These are phyloP conservation scores for Knufia fluminis DNA, from an alignment of 2,329 filamentous ascomycete species.

Conservation along the genomic window DNA sequence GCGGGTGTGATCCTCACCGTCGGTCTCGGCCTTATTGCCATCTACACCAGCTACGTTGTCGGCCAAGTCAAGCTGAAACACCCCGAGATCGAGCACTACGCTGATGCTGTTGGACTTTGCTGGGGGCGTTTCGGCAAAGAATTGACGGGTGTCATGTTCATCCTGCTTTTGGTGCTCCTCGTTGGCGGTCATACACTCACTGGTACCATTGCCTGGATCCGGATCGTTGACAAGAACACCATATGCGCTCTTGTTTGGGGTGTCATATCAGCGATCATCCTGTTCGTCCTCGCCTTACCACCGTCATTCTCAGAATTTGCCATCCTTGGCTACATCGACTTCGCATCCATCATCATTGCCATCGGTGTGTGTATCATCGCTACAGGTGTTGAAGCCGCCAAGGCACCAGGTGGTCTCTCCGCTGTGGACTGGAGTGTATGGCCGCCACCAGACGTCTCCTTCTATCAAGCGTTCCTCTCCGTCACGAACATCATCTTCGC, in stretches of 20 bases:
- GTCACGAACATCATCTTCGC: conserved; percentile 63
- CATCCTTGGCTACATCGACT: conserved; percentile 32
- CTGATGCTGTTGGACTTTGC: conserved; percentile 36
- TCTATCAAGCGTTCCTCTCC: conserved; percentile 50
- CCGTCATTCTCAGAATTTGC: conserved; percentile 31
- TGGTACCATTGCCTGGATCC: conserved; percentile 38
- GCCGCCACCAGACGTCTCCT: conserved; percentile 34
- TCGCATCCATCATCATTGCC: conserved; percentile 27
- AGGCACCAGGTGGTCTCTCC: conserved; percentile 22
- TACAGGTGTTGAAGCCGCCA: conserved; percentile 25
- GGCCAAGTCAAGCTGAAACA: conserved; percentile 32
- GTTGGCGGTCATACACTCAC: conserved; percentile 38
- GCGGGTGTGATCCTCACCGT: conserved; percentile 36
- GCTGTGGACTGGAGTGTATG: conserved; percentile 23
- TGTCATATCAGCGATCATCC: conserved; percentile 34
- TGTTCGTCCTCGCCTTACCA: conserved; percentile 28
- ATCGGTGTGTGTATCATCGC: conserved; percentile 31
- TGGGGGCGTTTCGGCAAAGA: conserved; percentile 36
- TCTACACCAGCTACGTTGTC: conserved; percentile 35
- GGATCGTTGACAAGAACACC: conserved; percentile 31
- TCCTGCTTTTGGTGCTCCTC: conserved; percentile 34
- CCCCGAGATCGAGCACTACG: conserved; percentile 35
- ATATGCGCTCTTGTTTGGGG: conserved; percentile 37
- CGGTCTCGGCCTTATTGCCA: conserved; percentile 32
- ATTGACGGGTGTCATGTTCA: conserved; percentile 35